Conservation (phyloP, 441 rosid genomes). For the Hura crepitans region DNA sequence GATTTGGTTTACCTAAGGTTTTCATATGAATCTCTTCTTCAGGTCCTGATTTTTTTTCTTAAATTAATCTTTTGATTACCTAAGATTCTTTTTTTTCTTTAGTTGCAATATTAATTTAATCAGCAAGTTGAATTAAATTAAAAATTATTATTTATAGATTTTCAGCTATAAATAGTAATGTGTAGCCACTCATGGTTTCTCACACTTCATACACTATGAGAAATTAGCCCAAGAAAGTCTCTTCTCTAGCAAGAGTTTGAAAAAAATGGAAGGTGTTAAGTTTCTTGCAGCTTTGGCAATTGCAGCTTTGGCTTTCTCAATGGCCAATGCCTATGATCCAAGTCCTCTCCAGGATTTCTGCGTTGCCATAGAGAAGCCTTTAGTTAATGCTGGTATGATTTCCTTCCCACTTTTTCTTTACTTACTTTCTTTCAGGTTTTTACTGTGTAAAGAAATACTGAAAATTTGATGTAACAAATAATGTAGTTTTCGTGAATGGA, state of each 20-base stretch:
- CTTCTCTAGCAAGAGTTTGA: neutral
- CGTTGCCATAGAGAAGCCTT: neutral
- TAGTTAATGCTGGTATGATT: slow-evolving; percentile 4
- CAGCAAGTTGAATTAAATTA: no score
- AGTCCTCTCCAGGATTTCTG: slow-evolving; percentile 14
- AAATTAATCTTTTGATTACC: no score
- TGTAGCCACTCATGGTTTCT: neutral
- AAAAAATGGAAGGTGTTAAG: neutral
- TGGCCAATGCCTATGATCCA: slow-evolving; percentile 1
- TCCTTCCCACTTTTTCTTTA: neutral
- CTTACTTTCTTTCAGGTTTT: neutral
- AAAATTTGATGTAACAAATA: neutral
- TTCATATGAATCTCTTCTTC: no score
- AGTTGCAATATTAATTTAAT: no score
- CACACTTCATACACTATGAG: neutral
- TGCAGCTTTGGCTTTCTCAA: neutral
- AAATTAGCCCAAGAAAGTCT: neutral
- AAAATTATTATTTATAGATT: neutral
- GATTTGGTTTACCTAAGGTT: no score
- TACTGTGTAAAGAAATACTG: neutral
- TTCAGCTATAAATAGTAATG: neutral
- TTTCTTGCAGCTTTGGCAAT: neutral
- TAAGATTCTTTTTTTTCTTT: no score
- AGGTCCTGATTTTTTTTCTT: no score
- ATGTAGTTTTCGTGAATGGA: neutral